Percentiles rank a stretch among this genome's conserved stretches.
phyloP scores from a whole-genome alignment of 164 flowering plant species.

The Buxus sempervirens region DNA sequence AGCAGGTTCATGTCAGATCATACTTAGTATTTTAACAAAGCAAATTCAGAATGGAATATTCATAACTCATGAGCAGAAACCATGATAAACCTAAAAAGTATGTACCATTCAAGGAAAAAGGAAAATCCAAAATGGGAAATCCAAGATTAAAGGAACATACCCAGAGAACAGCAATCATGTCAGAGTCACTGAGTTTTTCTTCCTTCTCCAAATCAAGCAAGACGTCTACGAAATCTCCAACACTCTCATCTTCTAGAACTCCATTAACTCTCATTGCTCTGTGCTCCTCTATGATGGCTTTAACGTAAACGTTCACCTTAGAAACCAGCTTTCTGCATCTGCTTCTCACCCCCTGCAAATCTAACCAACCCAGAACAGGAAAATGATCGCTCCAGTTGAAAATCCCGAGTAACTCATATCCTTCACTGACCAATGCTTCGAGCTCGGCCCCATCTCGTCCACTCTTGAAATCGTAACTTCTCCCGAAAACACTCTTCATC shows the following conservation, averaged over 20 bases:
- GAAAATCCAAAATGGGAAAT: not conserved
- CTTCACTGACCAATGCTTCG: constrained; percentile 43
- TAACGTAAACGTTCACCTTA: constrained; percentile 37
- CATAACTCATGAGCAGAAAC: not conserved
- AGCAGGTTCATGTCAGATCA: not conserved
- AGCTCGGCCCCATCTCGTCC: constrained; percentile 24
- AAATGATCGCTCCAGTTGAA: constrained; percentile 48
- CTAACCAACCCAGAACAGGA: constrained; percentile 35
- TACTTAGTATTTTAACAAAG: not conserved
- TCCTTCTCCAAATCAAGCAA: constrained; percentile 39
- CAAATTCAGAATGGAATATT: not conserved
- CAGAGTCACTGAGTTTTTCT: constrained; percentile 54
- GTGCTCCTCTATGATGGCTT: constrained; percentile 37
- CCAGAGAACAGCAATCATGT: constrained; percentile 92
- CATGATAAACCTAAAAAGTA: no score
- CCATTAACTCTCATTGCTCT: constrained; percentile 7
- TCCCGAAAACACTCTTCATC: constrained; percentile 50
- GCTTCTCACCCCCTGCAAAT: constrained; percentile 35
- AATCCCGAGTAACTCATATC: constrained; percentile 46
- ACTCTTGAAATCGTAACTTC: constrained; percentile 22
- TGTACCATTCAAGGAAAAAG: no score
- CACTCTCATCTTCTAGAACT: constrained; percentile 6
- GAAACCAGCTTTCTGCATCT: constrained; percentile 24
- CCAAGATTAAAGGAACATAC: constrained; percentile 23
- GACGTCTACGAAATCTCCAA: constrained; percentile 28